These are phyloP conservation scores for Argentina anserina DNA, from an alignment of 306 rosid species.

Conservation along the genomic window DNA sequence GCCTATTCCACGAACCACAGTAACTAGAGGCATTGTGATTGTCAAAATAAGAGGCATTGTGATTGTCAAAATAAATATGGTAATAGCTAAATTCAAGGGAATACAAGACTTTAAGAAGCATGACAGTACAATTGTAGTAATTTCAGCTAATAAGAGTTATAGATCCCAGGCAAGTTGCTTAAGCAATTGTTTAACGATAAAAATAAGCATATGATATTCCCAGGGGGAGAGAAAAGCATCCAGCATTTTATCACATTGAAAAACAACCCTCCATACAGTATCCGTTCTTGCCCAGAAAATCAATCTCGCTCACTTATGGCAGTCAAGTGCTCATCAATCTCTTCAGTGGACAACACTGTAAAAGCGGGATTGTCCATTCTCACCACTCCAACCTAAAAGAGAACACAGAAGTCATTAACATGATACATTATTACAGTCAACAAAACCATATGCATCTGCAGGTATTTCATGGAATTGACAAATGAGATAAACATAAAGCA, in stretches of 20 bases:
- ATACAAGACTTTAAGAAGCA: neutral
- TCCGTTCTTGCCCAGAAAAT: conserved; percentile 16
- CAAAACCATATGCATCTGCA: neutral
- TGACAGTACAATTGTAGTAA: neutral
- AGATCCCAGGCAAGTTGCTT: conserved; percentile 1
- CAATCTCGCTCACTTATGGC: conserved; percentile 98
- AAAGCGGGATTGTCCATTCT: conserved; percentile 63
- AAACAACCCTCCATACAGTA: conserved; percentile 1
- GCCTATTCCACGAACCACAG: neutral
- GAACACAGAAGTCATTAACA: neutral
- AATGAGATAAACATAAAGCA: neutral
- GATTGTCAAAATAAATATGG: neutral
- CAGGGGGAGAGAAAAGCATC: conserved; percentile 14
- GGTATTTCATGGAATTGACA: neutral
- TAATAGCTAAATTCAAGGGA: neutral
- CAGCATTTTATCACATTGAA: conserved; percentile 12
- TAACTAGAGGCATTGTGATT: neutral
- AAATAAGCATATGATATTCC: conserved; percentile 11
- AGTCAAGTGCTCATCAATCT: conserved; percentile 96
- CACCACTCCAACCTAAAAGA: conserved; percentile 90
- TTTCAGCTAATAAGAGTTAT: neutral
- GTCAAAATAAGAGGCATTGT: neutral
- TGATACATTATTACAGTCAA: neutral
- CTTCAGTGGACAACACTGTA: conserved; percentile 79
- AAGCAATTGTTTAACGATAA: conserved; percentile 14